Percentiles rank a stretch among this genome's conserved stretches.
These are phyloP conservation scores for Eucalyptus tenuipes DNA, from an alignment of 345 rosid genomes.

Conservation along the genomic window DNA sequence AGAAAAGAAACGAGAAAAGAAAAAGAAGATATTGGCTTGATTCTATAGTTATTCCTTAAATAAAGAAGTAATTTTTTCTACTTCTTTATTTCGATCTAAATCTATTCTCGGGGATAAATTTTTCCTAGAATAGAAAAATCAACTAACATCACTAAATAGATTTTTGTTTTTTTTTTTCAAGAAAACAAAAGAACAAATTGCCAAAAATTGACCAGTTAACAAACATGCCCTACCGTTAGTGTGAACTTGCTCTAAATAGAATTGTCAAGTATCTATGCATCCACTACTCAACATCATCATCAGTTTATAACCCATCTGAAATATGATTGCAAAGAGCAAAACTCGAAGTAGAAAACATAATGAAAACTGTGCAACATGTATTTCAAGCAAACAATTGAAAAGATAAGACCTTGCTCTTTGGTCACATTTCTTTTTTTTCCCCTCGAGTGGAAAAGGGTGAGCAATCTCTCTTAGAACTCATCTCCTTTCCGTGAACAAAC, in stretches of 20 bases:
- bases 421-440: not conserved
- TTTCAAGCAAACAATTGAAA: not conserved
- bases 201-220: too few relatives aligned
- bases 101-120: rapidly evolving
- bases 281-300: not conserved
- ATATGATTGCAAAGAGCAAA: not conserved
- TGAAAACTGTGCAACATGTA: not conserved
- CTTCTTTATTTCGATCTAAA: too few relatives aligned
- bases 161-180: too few relatives aligned
- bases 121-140: too few relatives aligned
- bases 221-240: not conserved
- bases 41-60: rapidly evolving
- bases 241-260: not conserved
- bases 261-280: not conserved
- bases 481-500: conserved; percentile 13
- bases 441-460: conserved; percentile 20
- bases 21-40: too few relatives aligned
- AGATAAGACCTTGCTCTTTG: not conserved
- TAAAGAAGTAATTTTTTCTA: too few relatives aligned
- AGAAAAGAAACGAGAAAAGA: too few relatives aligned
- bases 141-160: rapidly evolving
- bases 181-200: too few relatives aligned
- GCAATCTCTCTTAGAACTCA: conserved; percentile 8
- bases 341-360: not conserved
- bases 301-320: not conserved